Evolutionary conservation across 768 basidiomycete genomes (phyloP).

Genomic region (Cystobasidium ongulense): DNA sequence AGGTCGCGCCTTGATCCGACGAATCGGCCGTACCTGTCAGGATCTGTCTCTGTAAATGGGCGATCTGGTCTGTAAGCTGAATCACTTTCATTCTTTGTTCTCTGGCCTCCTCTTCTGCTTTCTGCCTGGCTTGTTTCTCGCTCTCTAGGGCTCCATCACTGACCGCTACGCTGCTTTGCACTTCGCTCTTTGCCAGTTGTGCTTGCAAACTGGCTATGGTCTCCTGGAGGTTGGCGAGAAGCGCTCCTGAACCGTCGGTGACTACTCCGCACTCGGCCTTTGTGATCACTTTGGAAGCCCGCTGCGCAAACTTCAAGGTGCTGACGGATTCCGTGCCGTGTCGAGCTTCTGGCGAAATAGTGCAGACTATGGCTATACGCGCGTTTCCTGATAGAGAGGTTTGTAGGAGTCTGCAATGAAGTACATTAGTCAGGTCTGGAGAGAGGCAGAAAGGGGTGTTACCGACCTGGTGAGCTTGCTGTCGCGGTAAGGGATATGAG

Average conservation of each 20-base stretch:
- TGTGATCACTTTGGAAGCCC: conserved; percentile 75
- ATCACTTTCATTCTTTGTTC: conserved; percentile 16
- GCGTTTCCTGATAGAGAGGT: conserved; percentile 92
- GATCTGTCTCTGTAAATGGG: conserved; percentile 22
- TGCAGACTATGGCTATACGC: conserved; percentile 90
- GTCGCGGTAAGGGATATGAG: conserved; percentile 88
- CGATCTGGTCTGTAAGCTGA: conserved; percentile 23
- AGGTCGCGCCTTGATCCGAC: neutral
- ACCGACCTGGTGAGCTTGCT: conserved; percentile 63
- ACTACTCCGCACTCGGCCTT: conserved; percentile 46
- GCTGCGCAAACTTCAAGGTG: conserved; percentile 80
- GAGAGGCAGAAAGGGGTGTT: neutral
- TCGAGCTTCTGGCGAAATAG: conserved; percentile 72
- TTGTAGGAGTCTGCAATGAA: conserved; percentile 57
- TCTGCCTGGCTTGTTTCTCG: neutral
- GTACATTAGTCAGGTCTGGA: too few relatives aligned
- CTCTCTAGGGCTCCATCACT: conserved; percentile 60
- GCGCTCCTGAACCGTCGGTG: conserved; percentile 80
- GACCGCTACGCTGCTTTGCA: conserved; percentile 37
- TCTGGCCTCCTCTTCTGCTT: conserved; percentile 17
- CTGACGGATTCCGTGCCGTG: conserved; percentile 78
- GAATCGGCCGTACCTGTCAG: conserved; percentile 17
- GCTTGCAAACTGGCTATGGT: conserved; percentile 84
- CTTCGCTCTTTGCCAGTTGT: conserved; percentile 64
- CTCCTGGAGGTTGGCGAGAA: conserved; percentile 85